Evolutionary conservation across 2,329 filamentous ascomycete genomes (phyloP), one percentile per base, ranked within the genome.

Genomic region (Teratosphaeria destructans): DNA sequence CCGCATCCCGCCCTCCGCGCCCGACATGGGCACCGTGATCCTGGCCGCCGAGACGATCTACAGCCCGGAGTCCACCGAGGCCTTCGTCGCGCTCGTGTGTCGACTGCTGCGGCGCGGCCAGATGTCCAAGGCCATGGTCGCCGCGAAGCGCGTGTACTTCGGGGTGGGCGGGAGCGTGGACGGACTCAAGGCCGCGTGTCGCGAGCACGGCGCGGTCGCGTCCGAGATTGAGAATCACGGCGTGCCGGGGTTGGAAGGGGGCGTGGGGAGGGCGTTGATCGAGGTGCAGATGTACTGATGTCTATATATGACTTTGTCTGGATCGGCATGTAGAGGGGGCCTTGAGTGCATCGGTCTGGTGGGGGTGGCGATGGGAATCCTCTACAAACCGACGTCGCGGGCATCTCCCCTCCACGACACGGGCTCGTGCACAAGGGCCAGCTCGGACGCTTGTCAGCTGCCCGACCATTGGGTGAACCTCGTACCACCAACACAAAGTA

Each of bases 1-100:
- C 1, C 74, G 90, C 1, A 73, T 91, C 7, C 75, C 71, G 0
- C 65, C 68, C 0, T 70, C 66, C 3, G 65, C 72, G 10, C 60
- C 72, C 12, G 73, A 72, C 10, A 70, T 76, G 62, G 76, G 76
- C 27, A 75, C 74, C 0, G 73, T 88, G 2, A 75, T 92, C 5
- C 75, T 94, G 1, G 89, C 86, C 0, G 87, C 88, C 0, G 89
- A 94, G 73, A 94, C 89, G 0, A 93, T 94, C 53, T 94, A 94
- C 74, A 90, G 86, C 2, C 88, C 88, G 0, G 84, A 85, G 60
- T 86, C 87, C 0, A 79, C 91, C 26, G 76, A 77, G 39, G 80
- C 84, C 0, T 94, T 93, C 69, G 83, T 85, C 0, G 82, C 87
- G 47, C 85, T 85, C 4, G 76, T 91, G 12, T 79, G 87, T 52